Evolutionary conservation across 441 rosid genomes (phyloP).

Genomic region (Melastoma candidum): DNA sequence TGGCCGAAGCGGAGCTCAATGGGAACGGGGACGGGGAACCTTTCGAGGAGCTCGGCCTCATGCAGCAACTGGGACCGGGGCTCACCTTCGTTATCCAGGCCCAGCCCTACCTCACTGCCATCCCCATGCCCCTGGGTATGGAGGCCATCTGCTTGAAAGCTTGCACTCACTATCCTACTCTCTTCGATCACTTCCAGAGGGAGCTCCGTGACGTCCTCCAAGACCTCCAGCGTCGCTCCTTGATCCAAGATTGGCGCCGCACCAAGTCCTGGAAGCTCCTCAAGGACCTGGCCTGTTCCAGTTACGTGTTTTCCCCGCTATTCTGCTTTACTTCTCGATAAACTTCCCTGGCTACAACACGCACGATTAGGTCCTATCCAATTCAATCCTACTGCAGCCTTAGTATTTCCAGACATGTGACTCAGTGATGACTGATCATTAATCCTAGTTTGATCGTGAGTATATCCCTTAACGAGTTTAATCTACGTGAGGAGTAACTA

Average conservation of each 20-base stretch:
- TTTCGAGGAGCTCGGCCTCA: slow-evolving; percentile 9
- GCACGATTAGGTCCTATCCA: too few species aligned
- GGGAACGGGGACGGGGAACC: slow-evolving; percentile 44
- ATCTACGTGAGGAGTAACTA: too few species aligned
- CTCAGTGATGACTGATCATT: slow-evolving; percentile 14
- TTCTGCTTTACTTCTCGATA: not conserved
- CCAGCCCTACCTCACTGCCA: slow-evolving; percentile 72
- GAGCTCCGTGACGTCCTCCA: slow-evolving; percentile 77
- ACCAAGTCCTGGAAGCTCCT: slow-evolving; percentile 82
- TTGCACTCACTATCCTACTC: slow-evolving; percentile 78
- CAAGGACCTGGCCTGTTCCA: slow-evolving; percentile 83
- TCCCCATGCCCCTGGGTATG: slow-evolving; percentile 76
- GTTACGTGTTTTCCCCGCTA: slow-evolving; percentile 23
- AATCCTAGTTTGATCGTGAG: too few species aligned
- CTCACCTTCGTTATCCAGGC: slow-evolving; percentile 83
- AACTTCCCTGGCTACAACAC: too few species aligned
- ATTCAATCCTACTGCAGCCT: too few species aligned
- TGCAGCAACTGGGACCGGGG: slow-evolving; percentile 68
- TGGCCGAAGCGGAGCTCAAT: slow-evolving; percentile 61
- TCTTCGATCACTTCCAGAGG: slow-evolving; percentile 92
- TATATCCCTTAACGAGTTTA: too few species aligned
- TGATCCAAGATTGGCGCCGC: slow-evolving; percentile 55
- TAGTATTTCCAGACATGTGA: too few species aligned
- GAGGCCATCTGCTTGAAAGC: slow-evolving; percentile 85
- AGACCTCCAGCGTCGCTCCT: slow-evolving; percentile 38